These are phyloP conservation scores for Populus hybrid DNA, from an alignment of 441 rosid species.

Conservation along the genomic window DNA sequence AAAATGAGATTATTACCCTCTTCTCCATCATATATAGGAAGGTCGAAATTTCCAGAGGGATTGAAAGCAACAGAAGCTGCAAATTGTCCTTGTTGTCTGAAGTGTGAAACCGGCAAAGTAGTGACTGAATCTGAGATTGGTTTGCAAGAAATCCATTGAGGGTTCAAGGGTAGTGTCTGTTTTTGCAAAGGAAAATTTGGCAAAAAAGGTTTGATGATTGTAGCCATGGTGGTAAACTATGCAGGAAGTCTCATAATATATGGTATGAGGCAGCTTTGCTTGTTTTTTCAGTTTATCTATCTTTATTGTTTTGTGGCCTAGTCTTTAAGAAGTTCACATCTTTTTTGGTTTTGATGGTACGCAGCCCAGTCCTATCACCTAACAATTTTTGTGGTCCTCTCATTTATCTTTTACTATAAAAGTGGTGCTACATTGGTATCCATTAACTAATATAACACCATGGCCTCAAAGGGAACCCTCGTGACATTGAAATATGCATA, in stretches of 20 bases:
- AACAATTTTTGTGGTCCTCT: background rate
- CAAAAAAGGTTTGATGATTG: slow-evolving; percentile 35
- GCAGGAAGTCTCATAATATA: background rate
- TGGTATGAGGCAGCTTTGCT: slow-evolving; percentile 5
- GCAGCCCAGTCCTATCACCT: background rate
- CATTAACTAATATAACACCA: background rate
- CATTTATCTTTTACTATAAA: background rate
- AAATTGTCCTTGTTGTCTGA: slow-evolving; percentile 32
- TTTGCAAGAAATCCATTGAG: slow-evolving; percentile 37
- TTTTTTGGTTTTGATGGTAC: background rate
- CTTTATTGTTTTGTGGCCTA: slow-evolving; percentile 6
- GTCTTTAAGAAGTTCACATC: background rate
- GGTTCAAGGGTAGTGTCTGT: slow-evolving; percentile 19
- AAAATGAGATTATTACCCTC: slow-evolving; percentile 31
- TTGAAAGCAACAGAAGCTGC: slow-evolving; percentile 69
- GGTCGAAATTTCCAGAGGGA: slow-evolving; percentile 75
- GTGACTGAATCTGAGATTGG: slow-evolving; percentile 26
- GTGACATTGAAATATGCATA: background rate
- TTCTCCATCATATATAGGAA: slow-evolving; percentile 48
- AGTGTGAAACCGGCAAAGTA: background rate
- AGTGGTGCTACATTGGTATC: background rate
- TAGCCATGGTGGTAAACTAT: slow-evolving; percentile 37
- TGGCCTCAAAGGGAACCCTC: background rate
- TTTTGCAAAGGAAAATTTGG: slow-evolving; percentile 34
- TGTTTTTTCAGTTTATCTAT: slow-evolving; percentile 3